Evolutionary conservation across 2,329 filamentous ascomycete species (phyloP).

Genomic region (Colletotrichum cordylinicola): DNA sequence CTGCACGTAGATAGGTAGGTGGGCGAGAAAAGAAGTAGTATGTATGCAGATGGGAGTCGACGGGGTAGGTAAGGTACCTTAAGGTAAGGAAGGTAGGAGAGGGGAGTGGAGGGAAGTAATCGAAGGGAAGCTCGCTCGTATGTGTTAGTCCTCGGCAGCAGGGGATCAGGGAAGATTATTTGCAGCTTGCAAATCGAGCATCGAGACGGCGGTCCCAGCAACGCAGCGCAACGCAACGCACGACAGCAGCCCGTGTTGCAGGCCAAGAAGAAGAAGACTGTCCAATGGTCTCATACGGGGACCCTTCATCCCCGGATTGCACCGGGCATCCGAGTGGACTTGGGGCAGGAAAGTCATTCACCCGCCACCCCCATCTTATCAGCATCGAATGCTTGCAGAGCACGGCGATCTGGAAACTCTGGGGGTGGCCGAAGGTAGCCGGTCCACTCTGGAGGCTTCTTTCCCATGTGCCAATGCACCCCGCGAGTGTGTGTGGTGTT

Average conservation of each 20-base stretch:
- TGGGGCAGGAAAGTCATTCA: constrained; percentile 16
- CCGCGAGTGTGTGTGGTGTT: neutral
- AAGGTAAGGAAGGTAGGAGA: neutral
- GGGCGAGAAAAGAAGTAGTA: neutral
- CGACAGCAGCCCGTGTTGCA: neutral
- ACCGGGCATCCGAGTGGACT: neutral
- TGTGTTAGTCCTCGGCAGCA: constrained; percentile 6
- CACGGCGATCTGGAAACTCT: neutral
- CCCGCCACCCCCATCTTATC: constrained; percentile 10
- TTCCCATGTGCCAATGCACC: neutral
- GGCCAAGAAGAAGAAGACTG: neutral
- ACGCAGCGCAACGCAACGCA: neutral
- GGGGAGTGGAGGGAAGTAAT: neutral
- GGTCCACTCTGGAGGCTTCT: neutral
- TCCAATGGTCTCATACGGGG: neutral
- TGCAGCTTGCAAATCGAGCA: neutral
- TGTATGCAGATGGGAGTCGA: neutral
- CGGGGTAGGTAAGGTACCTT: neutral
- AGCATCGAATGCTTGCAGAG: neutral
- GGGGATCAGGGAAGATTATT: constrained; percentile 2
- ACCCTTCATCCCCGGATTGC: neutral
- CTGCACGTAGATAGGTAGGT: neutral
- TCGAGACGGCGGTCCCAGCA: neutral
- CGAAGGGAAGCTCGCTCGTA: neutral
- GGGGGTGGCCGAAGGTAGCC: constrained; percentile 13